A percentile compares a stretch with the other conserved stretches of the same genome.
Conservation (phyloP, 2,329 filamentous ascomycete species). For the Macrophomina tecta region DNA sequence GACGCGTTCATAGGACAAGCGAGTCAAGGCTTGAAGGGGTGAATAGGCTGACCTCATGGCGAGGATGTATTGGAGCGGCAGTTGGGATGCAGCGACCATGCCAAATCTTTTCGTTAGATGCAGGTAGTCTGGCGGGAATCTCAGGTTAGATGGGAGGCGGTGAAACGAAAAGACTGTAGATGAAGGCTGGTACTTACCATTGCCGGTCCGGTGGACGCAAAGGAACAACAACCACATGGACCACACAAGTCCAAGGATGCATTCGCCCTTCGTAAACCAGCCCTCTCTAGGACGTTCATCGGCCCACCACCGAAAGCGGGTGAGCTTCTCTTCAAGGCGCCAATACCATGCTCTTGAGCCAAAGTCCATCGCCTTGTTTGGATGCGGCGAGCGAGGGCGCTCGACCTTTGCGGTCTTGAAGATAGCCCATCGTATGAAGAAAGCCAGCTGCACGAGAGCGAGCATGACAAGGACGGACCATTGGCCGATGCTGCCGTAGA, state of each 20-base stretch:
- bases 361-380: constrained; percentile 40
- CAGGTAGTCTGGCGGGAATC: constrained; percentile 60
- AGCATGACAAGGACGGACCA: constrained; percentile 57
- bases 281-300: constrained; percentile 50
- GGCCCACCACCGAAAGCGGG: constrained; percentile 51
- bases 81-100: constrained; percentile 64
- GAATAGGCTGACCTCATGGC: constrained; percentile 58
- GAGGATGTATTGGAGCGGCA: constrained; percentile 65
- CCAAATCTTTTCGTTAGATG: constrained; percentile 68
- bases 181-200: constrained; percentile 52
- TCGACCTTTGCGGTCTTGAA: constrained; percentile 29
- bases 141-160: background rate
- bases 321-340: constrained; percentile 35
- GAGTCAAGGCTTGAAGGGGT: constrained; percentile 59
- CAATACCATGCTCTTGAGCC: constrained; percentile 36
- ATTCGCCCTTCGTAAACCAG: constrained; percentile 60
- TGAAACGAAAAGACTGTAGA: background rate
- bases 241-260: constrained; percentile 57
- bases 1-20: constrained; percentile 57
- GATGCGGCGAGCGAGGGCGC: constrained; percentile 50
- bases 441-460: constrained; percentile 49
- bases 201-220: constrained; percentile 57
- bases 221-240: constrained; percentile 59
- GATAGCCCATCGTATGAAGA: constrained; percentile 34
- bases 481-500: constrained; percentile 62